Evolutionary conservation across 2,329 filamentous ascomycete genomes (phyloP).

Genomic region (Emericellopsis atlantica): DNA sequence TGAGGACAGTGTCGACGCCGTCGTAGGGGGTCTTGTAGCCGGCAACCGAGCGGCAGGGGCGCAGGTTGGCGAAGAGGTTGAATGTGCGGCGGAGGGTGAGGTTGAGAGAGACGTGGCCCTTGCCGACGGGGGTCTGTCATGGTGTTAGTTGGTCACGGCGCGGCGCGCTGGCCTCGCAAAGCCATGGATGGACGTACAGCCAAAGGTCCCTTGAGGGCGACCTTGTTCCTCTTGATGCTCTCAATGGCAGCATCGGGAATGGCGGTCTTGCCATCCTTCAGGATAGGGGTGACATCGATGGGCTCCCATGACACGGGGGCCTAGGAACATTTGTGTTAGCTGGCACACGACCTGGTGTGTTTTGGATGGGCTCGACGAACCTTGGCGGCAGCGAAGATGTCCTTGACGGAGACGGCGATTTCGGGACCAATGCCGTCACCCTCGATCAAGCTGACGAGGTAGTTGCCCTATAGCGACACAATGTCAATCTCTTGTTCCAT

Average conservation of each 20-base stretch:
- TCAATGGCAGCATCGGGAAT: conserved; percentile 89
- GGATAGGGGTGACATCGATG: conserved; percentile 84
- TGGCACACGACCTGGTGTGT: not conserved
- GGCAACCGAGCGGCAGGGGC: conserved; percentile 91
- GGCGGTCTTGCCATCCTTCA: conserved; percentile 91
- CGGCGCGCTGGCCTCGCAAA: too few species aligned
- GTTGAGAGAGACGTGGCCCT: conserved; percentile 98
- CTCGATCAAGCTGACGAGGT: conserved; percentile 92
- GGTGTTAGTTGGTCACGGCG: not conserved
- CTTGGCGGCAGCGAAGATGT: conserved; percentile 93
- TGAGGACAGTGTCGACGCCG: conserved; percentile 89
- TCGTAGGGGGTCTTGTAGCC: conserved; percentile 99
- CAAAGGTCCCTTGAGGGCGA: conserved; percentile 94
- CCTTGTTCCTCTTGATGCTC: conserved; percentile 90
- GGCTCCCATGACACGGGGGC: conserved; percentile 93
- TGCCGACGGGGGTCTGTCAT: conserved; percentile 77
- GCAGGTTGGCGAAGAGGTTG: conserved; percentile 99
- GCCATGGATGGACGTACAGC: conserved; percentile 51
- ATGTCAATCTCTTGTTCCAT: conserved; percentile 9
- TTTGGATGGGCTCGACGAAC: conserved; percentile 34
- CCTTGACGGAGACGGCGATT: conserved; percentile 95
- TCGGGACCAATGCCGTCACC: conserved; percentile 98
- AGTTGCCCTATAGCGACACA: conserved; percentile 59
- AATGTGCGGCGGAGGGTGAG: conserved; percentile 96
- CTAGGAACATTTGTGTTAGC: conserved; percentile 28